Conservation (phyloP, 2,329 filamentous ascomycete genomes). For the Paracamarosporium sp. region DNA sequence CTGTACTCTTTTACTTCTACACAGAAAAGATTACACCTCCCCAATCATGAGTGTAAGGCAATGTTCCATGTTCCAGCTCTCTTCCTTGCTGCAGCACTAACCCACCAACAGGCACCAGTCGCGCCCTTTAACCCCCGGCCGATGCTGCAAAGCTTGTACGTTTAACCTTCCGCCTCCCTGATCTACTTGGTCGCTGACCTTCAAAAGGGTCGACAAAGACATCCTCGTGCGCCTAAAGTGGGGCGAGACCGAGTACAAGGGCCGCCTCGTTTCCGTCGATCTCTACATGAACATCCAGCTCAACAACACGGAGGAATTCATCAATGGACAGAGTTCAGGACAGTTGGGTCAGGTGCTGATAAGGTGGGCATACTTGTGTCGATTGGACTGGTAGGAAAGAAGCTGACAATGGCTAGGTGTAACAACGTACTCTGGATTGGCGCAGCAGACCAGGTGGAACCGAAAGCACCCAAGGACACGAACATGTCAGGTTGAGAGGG, state of each 20-base stretch:
- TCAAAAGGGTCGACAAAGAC: constrained; percentile 79
- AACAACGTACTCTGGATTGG: constrained; percentile 98
- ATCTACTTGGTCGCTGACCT: constrained; percentile 15
- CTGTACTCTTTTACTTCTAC: neutral
- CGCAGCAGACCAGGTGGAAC: constrained; percentile 56
- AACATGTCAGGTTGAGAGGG: constrained; percentile 48
- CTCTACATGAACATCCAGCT: constrained; percentile 99
- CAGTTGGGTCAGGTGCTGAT: constrained; percentile 91
- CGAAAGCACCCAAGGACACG: constrained; percentile 49
- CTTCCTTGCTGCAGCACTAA: constrained; percentile 21
- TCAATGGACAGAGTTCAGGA: constrained; percentile 84
- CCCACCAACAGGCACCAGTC: constrained; percentile 48
- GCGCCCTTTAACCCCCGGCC: constrained; percentile 96
- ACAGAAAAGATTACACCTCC: neutral
- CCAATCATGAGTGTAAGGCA: constrained; percentile 49
- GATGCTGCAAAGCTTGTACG: constrained; percentile 90
- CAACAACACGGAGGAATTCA: constrained; percentile 87
- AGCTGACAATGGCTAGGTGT: constrained; percentile 62
- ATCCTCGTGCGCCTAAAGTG: constrained; percentile 95
- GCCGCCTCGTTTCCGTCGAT: constrained; percentile 88
- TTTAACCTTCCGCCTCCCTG: constrained; percentile 23
- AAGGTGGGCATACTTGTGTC: constrained; percentile 58
- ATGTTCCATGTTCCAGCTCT: neutral
- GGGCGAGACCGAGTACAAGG: constrained; percentile 97
- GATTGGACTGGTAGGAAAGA: neutral